Evolutionary conservation across 306 rosid genomes (phyloP), one percentile per base, ranked within the genome.

Genomic region (Ceratonia siliqua): DNA sequence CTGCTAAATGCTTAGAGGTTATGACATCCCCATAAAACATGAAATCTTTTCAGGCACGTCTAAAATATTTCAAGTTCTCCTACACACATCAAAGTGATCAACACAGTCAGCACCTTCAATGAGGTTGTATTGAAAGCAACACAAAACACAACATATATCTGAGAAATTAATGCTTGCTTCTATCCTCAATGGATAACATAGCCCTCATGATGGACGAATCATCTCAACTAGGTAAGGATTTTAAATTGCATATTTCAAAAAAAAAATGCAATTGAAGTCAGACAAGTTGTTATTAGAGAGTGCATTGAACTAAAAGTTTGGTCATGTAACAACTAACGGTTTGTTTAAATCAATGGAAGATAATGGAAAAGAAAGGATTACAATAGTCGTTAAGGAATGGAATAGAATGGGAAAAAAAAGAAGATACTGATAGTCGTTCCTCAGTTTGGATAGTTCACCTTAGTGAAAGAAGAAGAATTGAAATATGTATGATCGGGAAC

Each of bases 161-260:
- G 42, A 43, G 42, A 53, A 63, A 41, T 72, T 36, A 36, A 35
- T 35, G 69, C 45, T 46, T 25, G 39, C 30, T 35, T 65, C 63
- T 55, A 8, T 33, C 46, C 45, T 24, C 66, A 54, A 35, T 17
- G 30, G 42, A 69, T 78, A 57, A 78, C 38, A 15, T 35, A 62
- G 25, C 36, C 33, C 33, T 38, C 38, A 13, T 9, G 45, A 68
- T 58, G 30, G 48, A n/a, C n/a, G n/a, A 41, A 32, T 10, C 9
- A 22, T 36, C 20, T 52, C 56, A 53, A 35, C 43, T 25, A 43
- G 42, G 74, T 43, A 56, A 35, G 32, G 63, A 52, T 21, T 69
- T 56, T 24, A 55, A 55, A 45, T 32, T 32, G 27, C 36, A 67
- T 17, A 66, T 42, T 68, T 39, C 57, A 1, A 20, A 20, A 62